Evolutionary conservation across 2,329 filamentous ascomycete genomes (phyloP), one percentile per base, ranked within the genome.

Genomic region (Akanthomyces lecanii): DNA sequence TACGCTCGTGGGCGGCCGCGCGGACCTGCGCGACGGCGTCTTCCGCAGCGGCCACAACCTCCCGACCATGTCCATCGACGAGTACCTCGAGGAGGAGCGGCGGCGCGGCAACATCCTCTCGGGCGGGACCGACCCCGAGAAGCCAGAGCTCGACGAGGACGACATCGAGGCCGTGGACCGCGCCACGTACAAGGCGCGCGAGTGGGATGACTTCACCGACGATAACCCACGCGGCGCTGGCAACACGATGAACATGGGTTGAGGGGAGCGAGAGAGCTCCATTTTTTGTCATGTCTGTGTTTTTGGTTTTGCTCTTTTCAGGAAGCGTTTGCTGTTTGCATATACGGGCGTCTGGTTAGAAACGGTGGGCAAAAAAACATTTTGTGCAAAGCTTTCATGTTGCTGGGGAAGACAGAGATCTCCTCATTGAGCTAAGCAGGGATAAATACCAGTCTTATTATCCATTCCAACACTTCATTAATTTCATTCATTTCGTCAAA

Each of bases 41-140:
- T 99, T 99, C 76, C 84, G 91, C 62, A 86, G 92, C 0, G 92
- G 95, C 8, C 95, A 99, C 74, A 97, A 91, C 76, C 78, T 99
- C 64, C 95, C 95, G 0, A 98, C 95, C 3, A 98, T 99, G 95
- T 91, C 87, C 1, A 97, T 99, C 65, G 95, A 99, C 69, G 95
- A 99, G 78, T 99, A 98, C 72, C 81, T 99, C 18, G 95, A 96
- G 59, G 94, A 98, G 75, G 95, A 98, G 78, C 84, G 85, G 71
- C 84, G 85, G 67, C 82, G 90, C 66, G 95, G 95, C 18, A 91
- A 91, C 23, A 93, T 99, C 64, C 91, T 98, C 62, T 90, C 97
- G 72, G 95, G 93, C 42, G 92, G 92, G 36, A 93, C 93, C 21
- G 90, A 90, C 70, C 85, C 89, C 67, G 78, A 85, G 30, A 81